Percentiles rank a stretch among this genome's conserved stretches.
Evolutionary conservation across 2,329 filamentous ascomycete species (phyloP).

Genomic region (Colletotrichum lupini): DNA sequence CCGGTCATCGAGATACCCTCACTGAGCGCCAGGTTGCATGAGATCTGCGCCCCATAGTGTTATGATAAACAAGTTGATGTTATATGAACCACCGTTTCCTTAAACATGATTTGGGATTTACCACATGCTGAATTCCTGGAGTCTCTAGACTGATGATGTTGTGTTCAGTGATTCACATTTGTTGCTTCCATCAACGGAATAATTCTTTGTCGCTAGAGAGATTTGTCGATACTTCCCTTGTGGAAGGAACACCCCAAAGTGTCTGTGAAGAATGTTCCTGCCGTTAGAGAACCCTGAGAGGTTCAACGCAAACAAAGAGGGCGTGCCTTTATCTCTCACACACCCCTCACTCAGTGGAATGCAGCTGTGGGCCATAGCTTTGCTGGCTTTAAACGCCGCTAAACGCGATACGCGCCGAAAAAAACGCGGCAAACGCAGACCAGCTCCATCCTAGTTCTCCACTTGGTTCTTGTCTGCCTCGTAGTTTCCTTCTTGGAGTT

Average conservation of each 20-base stretch:
- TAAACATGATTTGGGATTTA: neutral
- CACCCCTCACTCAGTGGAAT: neutral
- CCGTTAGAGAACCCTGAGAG: too few species aligned
- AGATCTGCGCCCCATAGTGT: conserved; percentile 5
- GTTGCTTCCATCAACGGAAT: too few species aligned
- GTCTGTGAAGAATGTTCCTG: neutral
- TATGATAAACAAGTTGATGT: conserved; percentile 29
- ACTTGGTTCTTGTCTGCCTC: conserved; percentile 26
- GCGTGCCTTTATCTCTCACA: neutral
- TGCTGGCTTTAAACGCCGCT: neutral
- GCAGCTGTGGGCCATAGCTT: neutral
- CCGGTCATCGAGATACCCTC: conserved; percentile 28
- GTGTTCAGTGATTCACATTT: too few species aligned
- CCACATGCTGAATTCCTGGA: neutral
- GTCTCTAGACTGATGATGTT: neutral
- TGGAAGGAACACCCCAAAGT: neutral
- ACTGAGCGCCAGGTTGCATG: conserved; percentile 13
- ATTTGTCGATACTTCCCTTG: too few species aligned
- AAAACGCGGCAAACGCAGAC: conserved; percentile 24
- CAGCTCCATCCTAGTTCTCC: conserved; percentile 36
- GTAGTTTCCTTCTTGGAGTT: conserved; percentile 21
- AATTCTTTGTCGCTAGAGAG: too few species aligned
- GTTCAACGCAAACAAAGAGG: neutral
- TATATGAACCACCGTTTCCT: neutral
- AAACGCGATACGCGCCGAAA: conserved; percentile 6